Percentiles rank a stretch among this genome's conserved stretches.
phyloP scores from a whole-genome alignment of 2,329 filamentous ascomycete genomes.

The Pestalotiopsis sp. region DNA sequence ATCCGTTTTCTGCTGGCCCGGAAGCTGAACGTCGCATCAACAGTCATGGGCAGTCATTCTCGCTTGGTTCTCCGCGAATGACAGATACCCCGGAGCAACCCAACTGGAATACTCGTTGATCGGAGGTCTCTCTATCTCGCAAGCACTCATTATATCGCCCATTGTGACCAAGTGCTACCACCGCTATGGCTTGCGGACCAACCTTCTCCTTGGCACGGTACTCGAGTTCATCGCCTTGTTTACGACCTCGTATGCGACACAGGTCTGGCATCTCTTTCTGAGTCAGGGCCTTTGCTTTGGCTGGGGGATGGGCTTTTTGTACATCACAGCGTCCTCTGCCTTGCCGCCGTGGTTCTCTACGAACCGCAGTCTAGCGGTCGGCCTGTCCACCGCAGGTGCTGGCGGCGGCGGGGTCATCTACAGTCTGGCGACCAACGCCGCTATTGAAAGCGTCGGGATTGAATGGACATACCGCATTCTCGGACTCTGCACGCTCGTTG shows the following conservation, averaged over 20 bases:
- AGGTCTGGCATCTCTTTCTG: slow-evolving; percentile 64
- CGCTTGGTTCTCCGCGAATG: slow-evolving; percentile 55
- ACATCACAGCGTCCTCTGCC: slow-evolving; percentile 58
- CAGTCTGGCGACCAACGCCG: slow-evolving; percentile 58
- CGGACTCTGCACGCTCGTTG: slow-evolving; percentile 53
- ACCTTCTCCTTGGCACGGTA: slow-evolving; percentile 55
- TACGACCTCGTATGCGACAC: slow-evolving; percentile 51
- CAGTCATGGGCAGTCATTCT: slow-evolving; percentile 58
- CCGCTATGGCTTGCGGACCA: slow-evolving; percentile 33
- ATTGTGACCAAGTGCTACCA: slow-evolving; percentile 30
- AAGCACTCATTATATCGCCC: slow-evolving; percentile 44
- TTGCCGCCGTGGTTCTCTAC: slow-evolving; percentile 66
- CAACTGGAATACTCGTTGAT: slow-evolving; percentile 62
- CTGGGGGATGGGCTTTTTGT: slow-evolving; percentile 63
- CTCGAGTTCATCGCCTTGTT: slow-evolving; percentile 56
- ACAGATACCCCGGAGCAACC: slow-evolving; percentile 53
- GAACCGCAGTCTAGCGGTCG: slow-evolving; percentile 60
- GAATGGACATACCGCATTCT: slow-evolving; percentile 65
- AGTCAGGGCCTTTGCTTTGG: slow-evolving; percentile 63
- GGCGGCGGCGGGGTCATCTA: slow-evolving; percentile 64
- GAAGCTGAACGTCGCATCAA: background rate
- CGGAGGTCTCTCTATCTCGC: slow-evolving; percentile 58
- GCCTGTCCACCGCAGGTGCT: slow-evolving; percentile 59
- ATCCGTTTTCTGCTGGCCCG: background rate
- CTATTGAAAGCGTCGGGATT: slow-evolving; percentile 58